Percentiles rank a stretch among this genome's conserved stretches.
phyloP scores from a whole-genome alignment of 257 asterid genomes.

The Solanum sejunctum region DNA sequence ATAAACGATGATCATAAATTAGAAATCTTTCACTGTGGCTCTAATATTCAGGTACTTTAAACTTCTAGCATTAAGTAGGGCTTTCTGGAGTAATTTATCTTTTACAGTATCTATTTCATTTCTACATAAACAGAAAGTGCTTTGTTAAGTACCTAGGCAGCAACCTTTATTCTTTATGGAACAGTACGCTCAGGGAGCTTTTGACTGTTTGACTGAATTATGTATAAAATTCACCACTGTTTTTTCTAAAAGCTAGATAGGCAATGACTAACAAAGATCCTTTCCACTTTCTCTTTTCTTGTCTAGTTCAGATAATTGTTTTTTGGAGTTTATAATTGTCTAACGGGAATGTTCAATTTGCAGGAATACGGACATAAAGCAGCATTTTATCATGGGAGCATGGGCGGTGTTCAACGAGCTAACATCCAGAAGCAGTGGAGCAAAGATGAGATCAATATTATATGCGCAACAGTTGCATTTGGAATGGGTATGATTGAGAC shows the following conservation, averaged over 20 bases:
- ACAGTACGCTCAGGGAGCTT: background rate
- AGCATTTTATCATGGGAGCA: conserved; percentile 91
- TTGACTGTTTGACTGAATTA: background rate
- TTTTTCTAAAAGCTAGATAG: background rate
- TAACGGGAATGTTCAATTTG: conserved; percentile 7
- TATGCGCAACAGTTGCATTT: conserved; percentile 96
- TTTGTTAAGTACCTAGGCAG: background rate
- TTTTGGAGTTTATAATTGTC: background rate
- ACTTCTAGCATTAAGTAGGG: background rate
- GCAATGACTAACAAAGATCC: background rate
- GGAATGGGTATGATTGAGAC: conserved; percentile 67
- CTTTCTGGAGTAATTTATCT: background rate
- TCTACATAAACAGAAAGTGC: background rate
- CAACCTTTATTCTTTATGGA: background rate
- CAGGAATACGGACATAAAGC: conserved; percentile 83
- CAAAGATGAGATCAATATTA: conserved; percentile 89
- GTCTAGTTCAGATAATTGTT: background rate
- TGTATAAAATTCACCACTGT: background rate
- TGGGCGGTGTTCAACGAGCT: conserved; percentile 76
- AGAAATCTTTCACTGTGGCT: background rate
- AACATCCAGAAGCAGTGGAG: conserved; percentile 85
- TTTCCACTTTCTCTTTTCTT: background rate
- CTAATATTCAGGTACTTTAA: background rate
- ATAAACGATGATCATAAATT: background rate
- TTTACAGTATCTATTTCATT: background rate